Percentiles rank a stretch among this genome's conserved stretches.
phyloP scores from a whole-genome alignment of 768 basidiomycete genomes.

The Termitomyces sp. region DNA sequence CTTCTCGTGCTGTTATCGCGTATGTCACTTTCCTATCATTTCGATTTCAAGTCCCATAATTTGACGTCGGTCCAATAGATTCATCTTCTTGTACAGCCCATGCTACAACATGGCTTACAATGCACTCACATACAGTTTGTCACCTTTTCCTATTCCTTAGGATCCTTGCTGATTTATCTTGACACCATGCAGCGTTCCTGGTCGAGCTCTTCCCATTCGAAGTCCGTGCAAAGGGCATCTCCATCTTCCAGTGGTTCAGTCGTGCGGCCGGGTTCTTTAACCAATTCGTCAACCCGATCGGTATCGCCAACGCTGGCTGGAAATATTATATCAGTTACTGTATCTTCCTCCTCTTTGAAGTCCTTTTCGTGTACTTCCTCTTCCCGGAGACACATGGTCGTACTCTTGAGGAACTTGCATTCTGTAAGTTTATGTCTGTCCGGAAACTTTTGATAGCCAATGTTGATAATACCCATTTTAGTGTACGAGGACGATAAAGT shows the following conservation, averaged over 20 bases:
- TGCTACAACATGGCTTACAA: conserved; percentile 58
- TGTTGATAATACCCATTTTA: background rate
- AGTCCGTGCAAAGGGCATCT: conserved; percentile 58
- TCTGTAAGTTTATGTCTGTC: conserved; percentile 37
- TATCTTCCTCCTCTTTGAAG: conserved; percentile 52
- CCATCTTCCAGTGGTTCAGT: conserved; percentile 59
- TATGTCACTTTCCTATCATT: conserved; percentile 23
- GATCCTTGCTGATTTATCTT: conserved; percentile 25
- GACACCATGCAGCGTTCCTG: conserved; percentile 49
- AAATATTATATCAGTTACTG: conserved; percentile 59
- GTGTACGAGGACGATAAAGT: conserved; percentile 46
- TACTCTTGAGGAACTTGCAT: conserved; percentile 58
- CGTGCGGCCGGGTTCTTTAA: conserved; percentile 61
- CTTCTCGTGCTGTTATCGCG: conserved; percentile 52
- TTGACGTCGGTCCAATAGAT: conserved; percentile 27
- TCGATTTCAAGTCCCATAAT: background rate
- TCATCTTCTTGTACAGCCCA: conserved; percentile 58
- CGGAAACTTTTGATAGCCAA: too few species aligned
- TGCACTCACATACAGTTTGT: conserved; percentile 50
- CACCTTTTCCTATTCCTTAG: background rate
- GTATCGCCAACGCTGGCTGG: conserved; percentile 57
- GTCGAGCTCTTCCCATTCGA: conserved; percentile 69
- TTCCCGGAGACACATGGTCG: conserved; percentile 59
- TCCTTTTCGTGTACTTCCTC: conserved; percentile 56
- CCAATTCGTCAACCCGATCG: conserved; percentile 65